Base-by-base conservation (phyloP, 1,284 basidiomycete genomes). In the Leccinum pallidistipes region DNA sequence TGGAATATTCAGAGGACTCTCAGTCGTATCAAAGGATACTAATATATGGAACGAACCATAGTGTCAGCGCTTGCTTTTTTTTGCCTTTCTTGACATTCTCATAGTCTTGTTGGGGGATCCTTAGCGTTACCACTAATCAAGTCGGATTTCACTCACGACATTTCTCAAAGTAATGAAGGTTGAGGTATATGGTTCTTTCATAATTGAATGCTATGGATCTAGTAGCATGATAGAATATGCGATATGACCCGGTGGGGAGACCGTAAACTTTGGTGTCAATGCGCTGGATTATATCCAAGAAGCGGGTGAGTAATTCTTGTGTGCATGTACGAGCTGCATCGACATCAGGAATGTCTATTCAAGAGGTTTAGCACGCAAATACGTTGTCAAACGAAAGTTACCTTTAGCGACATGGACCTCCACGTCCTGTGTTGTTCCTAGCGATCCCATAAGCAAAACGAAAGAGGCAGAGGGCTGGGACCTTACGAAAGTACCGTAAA, bases 191-290 rank as follows among this genome's bases (percentile, higher is more conserved):
- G 61, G 89, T 89, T 1, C 93, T 94, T 55, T 86, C 88, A 32
- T 94, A 83, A 75, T 99, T 99, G 81, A 98, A 98, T 0, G 95
- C 96, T 62, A 98, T 97, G 32, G 91, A 78, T 1, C 87, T 89
- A 1, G 95, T 95, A 8, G 80, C 29, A 69, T 98, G 94, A 75
- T 88, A 90, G 74, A 97, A 98, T 8, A 98, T 83, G 69, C 94
- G 91, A 62, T 97, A 72, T 57, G 88, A 89, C 0, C 83, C 77
- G 8, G 86, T 77, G 0, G 88, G 83, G 21, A 91, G 78, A 55
- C 79, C 78, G 70, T 88, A 92, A n/a, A 90, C 72, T 36, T 78
- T 71, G 10, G 82, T 70, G 10, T 82, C 78, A n/a, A 92, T 76
- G 1, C 80, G 75, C 7, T 70, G 77, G 57, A 92, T 81, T 9